These are phyloP conservation scores for Solanum habrochaites DNA, from an alignment of 257 asterid species.

Conservation along the genomic window DNA sequence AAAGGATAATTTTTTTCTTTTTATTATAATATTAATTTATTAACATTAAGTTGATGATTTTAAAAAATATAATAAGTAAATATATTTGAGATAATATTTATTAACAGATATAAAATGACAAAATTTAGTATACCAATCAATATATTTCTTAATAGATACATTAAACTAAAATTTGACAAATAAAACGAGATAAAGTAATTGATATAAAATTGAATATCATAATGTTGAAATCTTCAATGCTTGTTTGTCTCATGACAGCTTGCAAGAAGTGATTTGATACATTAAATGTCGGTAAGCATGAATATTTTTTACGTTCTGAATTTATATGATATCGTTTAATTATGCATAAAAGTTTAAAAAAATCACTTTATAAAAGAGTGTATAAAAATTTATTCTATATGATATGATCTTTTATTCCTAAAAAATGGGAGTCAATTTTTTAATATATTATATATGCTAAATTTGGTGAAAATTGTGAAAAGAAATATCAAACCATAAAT, in stretches of 20 bases:
- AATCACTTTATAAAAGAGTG: not conserved
- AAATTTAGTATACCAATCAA: too few species aligned
- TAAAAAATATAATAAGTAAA: too few species aligned
- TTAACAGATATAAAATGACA: not conserved
- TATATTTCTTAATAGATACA: too few species aligned
- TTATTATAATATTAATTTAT: fast-evolving
- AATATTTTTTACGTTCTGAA: fast-evolving
- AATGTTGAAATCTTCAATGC: not conserved
- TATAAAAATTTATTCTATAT: too few species aligned
- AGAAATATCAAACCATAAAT: not conserved
- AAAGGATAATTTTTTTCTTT: not conserved
- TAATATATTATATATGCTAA: not conserved
- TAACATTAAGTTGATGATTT: too few species aligned
- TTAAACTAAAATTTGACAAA: too few species aligned
- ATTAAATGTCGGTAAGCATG: not conserved
- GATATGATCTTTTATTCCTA: not conserved
- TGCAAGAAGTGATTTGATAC: not conserved
- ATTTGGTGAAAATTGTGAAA: not conserved
- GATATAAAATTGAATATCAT: not conserved
- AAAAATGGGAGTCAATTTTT: not conserved
- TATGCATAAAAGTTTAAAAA: fast-evolving
- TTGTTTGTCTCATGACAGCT: not conserved
- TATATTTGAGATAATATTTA: not conserved
- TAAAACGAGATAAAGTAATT: not conserved
- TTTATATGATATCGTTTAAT: not conserved